A percentile compares a stretch with the other conserved stretches of the same genome.
Conservation (phyloP, 148 eudicot species). For the Heliamphora exappendiculata region DNA sequence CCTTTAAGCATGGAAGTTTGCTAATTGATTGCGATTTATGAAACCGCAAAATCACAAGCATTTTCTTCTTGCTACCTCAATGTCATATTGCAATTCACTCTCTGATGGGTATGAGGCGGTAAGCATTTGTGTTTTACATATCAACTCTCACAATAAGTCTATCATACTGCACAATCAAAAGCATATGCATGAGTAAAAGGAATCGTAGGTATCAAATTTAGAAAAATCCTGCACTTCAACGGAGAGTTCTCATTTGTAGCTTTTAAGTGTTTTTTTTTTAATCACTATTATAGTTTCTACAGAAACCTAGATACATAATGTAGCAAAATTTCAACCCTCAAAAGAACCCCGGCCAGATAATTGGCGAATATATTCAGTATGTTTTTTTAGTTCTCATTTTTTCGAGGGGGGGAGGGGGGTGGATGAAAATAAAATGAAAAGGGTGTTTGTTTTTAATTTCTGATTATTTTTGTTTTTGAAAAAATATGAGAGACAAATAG, state of each 20-base stretch:
- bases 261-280: background rate
- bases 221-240: background rate
- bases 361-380: background rate
- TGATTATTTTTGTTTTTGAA: too few relatives aligned
- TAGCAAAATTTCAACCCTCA: background rate
- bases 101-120: background rate
- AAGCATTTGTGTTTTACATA: background rate
- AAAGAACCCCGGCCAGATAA: background rate
- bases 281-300: too few relatives aligned
- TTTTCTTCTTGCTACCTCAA: too few relatives aligned
- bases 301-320: background rate
- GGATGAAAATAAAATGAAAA: too few relatives aligned
- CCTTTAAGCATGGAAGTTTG: too few relatives aligned
- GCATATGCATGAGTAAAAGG: background rate
- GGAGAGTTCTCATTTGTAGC: background rate
- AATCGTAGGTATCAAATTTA: background rate
- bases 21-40: background rate
- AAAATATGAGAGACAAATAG: too few relatives aligned
- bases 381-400: too few relatives aligned
- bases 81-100: too few relatives aligned
- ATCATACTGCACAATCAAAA: background rate
- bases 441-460: too few relatives aligned
- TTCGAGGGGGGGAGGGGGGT: too few relatives aligned
- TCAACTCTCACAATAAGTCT: background rate
- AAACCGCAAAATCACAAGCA: background rate